These are phyloP conservation scores for Plasmodium inui DNA, from an alignment of 169 alveolate species.

Conservation along the genomic window DNA sequence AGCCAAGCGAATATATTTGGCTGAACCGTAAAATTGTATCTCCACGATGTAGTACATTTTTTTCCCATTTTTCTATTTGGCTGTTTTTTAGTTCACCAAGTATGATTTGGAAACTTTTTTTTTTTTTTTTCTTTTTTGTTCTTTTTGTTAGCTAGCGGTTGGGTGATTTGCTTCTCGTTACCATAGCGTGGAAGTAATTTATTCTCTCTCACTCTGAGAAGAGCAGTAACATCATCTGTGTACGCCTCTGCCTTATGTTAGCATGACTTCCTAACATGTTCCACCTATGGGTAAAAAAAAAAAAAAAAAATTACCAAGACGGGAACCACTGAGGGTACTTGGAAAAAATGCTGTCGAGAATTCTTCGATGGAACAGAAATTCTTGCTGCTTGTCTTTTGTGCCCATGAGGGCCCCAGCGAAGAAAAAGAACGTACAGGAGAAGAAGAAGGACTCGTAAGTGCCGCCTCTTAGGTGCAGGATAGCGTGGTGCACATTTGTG, in stretches of 20 bases:
- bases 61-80: background rate
- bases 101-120: background rate
- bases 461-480: background rate
- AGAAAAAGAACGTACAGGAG: constrained; percentile 63
- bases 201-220: background rate
- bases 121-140: background rate
- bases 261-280: background rate
- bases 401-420: constrained; percentile 73
- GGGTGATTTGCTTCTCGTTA: background rate
- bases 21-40: background rate
- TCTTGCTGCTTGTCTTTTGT: constrained; percentile 48
- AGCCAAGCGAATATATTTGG: background rate
- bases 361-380: constrained; percentile 31
- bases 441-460: constrained; percentile 66
- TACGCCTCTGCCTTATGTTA: background rate
- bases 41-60: background rate
- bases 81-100: background rate
- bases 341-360: constrained; percentile 53
- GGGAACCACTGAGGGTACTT: background rate
- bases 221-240: background rate
- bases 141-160: background rate
- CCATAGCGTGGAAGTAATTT: background rate
- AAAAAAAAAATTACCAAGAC: constrained; percentile 3
- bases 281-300: background rate
- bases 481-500: background rate